A percentile compares a stretch with the other conserved stretches of the same genome.
These are phyloP conservation scores for Brettanomyces bruxellensis DNA, from an alignment of 805 yeast species.

Conservation along the genomic window DNA sequence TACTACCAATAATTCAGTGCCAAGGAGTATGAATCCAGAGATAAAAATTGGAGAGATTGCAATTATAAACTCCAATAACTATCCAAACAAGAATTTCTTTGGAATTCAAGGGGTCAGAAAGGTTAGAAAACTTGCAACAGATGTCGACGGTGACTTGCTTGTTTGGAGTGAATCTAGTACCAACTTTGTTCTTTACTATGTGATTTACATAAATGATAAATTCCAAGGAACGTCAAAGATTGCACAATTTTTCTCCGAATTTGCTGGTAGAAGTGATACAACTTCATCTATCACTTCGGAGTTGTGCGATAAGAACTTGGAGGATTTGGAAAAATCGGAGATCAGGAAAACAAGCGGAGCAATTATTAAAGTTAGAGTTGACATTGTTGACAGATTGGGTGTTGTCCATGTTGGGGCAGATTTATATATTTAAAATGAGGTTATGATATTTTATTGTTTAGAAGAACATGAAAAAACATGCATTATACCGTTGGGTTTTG, in stretches of 20 bases:
- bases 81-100: constrained; percentile 15
- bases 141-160: constrained; percentile 7
- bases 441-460: not conserved
- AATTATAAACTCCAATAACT: constrained; percentile 15
- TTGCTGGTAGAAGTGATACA: not conserved
- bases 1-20: not conserved
- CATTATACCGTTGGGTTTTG: too few species aligned
- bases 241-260: constrained; percentile 7
- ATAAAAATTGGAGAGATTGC: constrained; percentile 17
- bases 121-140: not conserved
- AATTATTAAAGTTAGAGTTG: constrained; percentile 1
- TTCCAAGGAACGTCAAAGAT: constrained; percentile 20
- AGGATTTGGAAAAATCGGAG: too few species aligned
- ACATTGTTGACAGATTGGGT: constrained; percentile 1
- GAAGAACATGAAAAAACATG: not conserved
- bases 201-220: constrained; percentile 21
- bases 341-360: too few species aligned
- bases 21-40: not conserved
- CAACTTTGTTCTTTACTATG: constrained; percentile 18
- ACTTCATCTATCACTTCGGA: not conserved
- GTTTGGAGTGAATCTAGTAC: constrained; percentile 12
- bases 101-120: constrained; percentile 4
- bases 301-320: not conserved
- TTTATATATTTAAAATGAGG: not conserved
- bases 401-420: constrained; percentile 1